A percentile compares a stretch with the other conserved stretches of the same genome.
Evolutionary conservation across 441 rosid species (phyloP).

Genomic region (Bocquillonia castaneifolia): DNA sequence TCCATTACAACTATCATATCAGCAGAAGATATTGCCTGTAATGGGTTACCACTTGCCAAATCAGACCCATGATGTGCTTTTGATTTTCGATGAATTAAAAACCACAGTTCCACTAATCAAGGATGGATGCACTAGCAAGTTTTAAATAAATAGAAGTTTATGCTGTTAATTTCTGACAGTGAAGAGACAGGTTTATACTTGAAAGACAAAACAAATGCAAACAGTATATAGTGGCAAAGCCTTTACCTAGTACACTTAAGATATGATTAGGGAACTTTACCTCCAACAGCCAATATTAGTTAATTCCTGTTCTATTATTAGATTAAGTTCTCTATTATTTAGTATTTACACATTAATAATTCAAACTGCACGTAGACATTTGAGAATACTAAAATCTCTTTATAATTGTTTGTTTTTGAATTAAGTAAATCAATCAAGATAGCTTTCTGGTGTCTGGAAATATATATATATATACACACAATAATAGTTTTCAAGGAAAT

Average conservation of each 20-base stretch:
- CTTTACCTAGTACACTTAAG: not conserved
- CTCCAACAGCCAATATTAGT: not conserved
- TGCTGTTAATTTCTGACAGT: not conserved
- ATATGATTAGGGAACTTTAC: not conserved
- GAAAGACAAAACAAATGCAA: not conserved
- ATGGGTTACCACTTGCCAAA: conserved; percentile 13
- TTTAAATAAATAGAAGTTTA: not conserved
- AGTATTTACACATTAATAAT: too few species aligned
- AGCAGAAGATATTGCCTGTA: conserved; percentile 84
- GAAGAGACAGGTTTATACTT: not conserved
- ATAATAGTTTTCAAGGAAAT: not conserved
- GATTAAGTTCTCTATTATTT: not conserved
- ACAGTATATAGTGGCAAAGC: not conserved
- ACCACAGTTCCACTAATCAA: not conserved
- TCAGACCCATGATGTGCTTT: not conserved
- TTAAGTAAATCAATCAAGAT: not conserved
- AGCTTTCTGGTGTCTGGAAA: not conserved
- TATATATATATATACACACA: not conserved
- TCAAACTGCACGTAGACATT: not conserved
- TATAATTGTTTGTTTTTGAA: not conserved
- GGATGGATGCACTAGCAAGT: not conserved
- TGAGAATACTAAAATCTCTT: not conserved
- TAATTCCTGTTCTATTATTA: not conserved
- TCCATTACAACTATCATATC: conserved; percentile 80
- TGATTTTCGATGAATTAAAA: not conserved